phyloP scores from a whole-genome alignment of 257 asterid genomes.

The Capsicum baccatum region DNA sequence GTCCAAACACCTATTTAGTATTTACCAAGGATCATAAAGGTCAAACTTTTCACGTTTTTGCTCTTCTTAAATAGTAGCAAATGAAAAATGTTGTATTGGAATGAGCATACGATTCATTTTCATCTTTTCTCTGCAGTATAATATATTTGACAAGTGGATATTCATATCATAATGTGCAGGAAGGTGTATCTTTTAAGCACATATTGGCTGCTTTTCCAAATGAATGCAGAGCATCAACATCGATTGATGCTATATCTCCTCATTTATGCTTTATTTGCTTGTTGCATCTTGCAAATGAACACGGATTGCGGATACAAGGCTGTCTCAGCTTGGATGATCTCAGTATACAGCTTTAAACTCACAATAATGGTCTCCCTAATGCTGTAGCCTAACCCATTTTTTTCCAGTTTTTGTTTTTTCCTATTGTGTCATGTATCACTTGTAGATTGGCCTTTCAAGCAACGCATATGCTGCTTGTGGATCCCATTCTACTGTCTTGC shows the following conservation, averaged over 20 bases:
- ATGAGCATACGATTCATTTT: not conserved
- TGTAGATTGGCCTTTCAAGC: constrained; percentile 27
- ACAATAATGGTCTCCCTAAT: not conserved
- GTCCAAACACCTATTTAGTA: not conserved
- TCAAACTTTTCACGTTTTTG: constrained; percentile 8
- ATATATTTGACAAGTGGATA: not conserved
- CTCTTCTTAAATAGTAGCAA: not conserved
- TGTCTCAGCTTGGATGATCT: constrained; percentile 74
- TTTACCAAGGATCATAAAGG: not conserved
- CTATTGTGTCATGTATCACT: constrained; percentile 15
- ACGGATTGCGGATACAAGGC: constrained; percentile 66
- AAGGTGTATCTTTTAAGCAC: constrained; percentile 70
- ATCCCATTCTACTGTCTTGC: not conserved
- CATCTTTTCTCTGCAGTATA: not conserved
- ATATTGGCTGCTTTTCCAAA: constrained; percentile 66
- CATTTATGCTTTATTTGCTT: constrained; percentile 95
- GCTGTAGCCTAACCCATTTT: not conserved
- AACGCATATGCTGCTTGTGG: not conserved
- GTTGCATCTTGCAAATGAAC: constrained; percentile 96
- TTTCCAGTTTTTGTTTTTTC: not conserved
- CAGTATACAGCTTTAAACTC: constrained; percentile 47
- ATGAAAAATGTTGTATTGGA: not conserved
- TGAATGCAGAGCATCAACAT: constrained; percentile 67
- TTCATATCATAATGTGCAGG: constrained; percentile 36
- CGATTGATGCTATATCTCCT: constrained; percentile 70